A percentile compares a stretch with the other conserved stretches of the same genome.
These are phyloP conservation scores for Dendrostoma leiphaemia DNA, from an alignment of 2,329 filamentous ascomycete species.

Conservation along the genomic window DNA sequence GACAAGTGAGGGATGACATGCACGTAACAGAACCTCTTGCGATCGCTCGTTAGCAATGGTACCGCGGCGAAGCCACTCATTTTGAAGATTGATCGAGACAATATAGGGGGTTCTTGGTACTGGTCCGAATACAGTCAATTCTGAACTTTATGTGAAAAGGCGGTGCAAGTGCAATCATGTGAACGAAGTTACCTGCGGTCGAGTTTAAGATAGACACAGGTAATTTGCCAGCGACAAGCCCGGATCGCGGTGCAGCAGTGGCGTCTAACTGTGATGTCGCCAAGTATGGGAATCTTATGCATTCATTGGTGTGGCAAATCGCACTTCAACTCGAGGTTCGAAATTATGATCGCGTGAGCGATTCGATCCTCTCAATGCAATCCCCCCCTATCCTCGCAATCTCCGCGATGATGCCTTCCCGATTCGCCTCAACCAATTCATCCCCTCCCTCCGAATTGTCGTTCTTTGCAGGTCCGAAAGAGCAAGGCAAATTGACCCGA, in stretches of 20 bases:
- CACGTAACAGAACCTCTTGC: background rate
- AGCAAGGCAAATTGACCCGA: conserved; percentile 69
- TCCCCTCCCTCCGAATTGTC: conserved; percentile 38
- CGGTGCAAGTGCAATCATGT: too few species aligned
- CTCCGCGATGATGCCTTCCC: conserved; percentile 66
- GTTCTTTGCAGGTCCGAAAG: conserved; percentile 51
- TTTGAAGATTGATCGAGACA: background rate
- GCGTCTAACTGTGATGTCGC: too few species aligned
- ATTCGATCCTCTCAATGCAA: conserved; percentile 68
- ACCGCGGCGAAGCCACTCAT: too few species aligned
- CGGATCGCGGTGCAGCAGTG: too few species aligned
- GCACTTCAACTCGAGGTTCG: background rate
- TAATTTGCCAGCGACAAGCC: too few species aligned
- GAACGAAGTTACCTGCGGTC: too few species aligned
- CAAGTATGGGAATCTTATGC: too few species aligned
- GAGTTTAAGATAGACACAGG: too few species aligned
- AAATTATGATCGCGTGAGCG: background rate
- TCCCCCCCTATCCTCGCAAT: conserved; percentile 67
- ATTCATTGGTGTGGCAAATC: background rate
- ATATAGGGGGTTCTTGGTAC: background rate
- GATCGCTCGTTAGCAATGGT: background rate
- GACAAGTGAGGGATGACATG: conserved; percentile 43
- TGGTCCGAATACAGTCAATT: background rate
- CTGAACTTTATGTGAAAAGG: background rate
- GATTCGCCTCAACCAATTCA: conserved; percentile 61